These are phyloP conservation scores for Breviolum minutum DNA, from an alignment of 73 alveolate species.

Conservation along the genomic window DNA sequence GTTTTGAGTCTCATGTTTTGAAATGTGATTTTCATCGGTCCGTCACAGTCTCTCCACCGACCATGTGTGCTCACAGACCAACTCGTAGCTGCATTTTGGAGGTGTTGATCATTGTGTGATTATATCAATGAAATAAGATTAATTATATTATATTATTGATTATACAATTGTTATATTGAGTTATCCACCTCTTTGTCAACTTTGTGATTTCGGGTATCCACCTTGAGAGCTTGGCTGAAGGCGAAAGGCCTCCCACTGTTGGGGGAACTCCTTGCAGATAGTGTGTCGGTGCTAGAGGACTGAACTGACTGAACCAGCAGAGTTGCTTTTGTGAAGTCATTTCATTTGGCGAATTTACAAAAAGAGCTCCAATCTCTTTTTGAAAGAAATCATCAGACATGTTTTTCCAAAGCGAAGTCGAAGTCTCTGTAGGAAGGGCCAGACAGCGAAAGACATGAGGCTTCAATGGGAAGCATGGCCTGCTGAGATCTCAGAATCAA, in stretches of 20 bases:
- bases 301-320: background rate
- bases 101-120: background rate
- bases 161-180: too few species aligned
- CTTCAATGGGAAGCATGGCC: constrained; percentile 32
- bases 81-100: background rate
- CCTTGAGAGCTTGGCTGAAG: background rate
- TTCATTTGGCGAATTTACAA: too few species aligned
- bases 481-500: background rate
- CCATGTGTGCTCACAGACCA: background rate
- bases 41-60: too few species aligned
- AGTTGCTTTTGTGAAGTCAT: too few species aligned
- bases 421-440: constrained; percentile 22
- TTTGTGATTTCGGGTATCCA: constrained; percentile 10
- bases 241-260: constrained; percentile 71
- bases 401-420: too few species aligned
- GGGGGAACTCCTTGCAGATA: constrained; percentile 55
- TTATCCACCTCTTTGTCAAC: too few species aligned
- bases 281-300: constrained; percentile 41
- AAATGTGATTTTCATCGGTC: too few species aligned
- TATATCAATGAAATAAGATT: too few species aligned
- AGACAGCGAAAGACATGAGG: constrained; percentile 37
- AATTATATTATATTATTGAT: too few species aligned
- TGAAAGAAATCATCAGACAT: background rate
- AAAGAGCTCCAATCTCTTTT: too few species aligned
- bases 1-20: too few species aligned